Base-by-base conservation (phyloP, 1,139 yeast genomes). In the Sugiyamaella xylanicola region DNA sequence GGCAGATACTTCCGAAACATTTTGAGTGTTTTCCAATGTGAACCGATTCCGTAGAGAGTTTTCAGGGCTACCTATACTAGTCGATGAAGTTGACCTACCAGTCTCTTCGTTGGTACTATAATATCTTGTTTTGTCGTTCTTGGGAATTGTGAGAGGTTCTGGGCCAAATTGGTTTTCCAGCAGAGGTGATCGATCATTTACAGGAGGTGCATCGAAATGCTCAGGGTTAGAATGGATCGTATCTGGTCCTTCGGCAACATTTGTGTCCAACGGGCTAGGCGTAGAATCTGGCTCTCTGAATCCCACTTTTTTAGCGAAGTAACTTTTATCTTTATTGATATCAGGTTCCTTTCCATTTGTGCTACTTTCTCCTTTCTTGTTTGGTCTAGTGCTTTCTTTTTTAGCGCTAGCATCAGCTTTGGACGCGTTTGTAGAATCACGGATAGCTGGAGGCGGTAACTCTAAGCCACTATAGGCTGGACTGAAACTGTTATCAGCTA, bases 181-280 rank as follows among this genome's bases (percentile, higher is more conserved):
- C 25, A 71, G 56, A 1, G 74, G 72, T 1, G 74, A 69, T 48
- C 67, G 55, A 53, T 73, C 77, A 52, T 66, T 64, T 13, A 54
- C 36, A 37, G 39, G 46, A 19, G 50, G 50, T 4, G 42, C 50
- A 21, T 46, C 50, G 20, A 20, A 32, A 22, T 13, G 22, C 2
- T 46, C 50, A 9, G 50, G 52, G 5, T 48, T 32, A 7, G 25
- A n/a, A 9, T 27, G 8, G 25, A 27, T 17, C 3, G 25, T 22
- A 40, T 40, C 44, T 4, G 20, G 36, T 7, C 20, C 16, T 43
- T n/a, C 22, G 16, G 22, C 44, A 40, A 25, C 25, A 17, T 3
- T 15, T 2, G 25, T 22, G 16, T 13, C 44, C 9, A 3, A 3
- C 15, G 22, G 44, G 4, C 22, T 20, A 5, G 44, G 44, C 8